These are phyloP conservation scores for Teunomyces pallodes DNA, from an alignment of 805 yeast genomes.

Conservation along the genomic window DNA sequence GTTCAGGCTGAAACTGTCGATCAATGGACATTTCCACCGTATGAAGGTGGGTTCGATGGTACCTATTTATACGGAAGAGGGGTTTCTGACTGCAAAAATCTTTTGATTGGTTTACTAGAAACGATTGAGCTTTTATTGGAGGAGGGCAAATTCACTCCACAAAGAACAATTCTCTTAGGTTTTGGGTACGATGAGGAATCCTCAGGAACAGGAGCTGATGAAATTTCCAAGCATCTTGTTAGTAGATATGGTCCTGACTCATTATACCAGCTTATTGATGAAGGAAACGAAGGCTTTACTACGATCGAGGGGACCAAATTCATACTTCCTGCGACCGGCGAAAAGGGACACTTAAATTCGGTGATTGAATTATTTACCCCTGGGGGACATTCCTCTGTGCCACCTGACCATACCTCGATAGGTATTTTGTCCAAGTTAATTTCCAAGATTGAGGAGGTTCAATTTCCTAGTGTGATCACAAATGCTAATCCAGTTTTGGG, in stretches of 20 bases:
- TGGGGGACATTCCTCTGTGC: conserved; percentile 53
- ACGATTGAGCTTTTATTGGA: conserved; percentile 31
- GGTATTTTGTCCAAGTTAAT: conserved; percentile 46
- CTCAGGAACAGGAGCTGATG: conserved; percentile 38
- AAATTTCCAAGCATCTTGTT: conserved; percentile 32
- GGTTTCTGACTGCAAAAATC: conserved; percentile 38
- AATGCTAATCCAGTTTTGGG: conserved; percentile 43
- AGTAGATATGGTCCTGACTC: conserved; percentile 42
- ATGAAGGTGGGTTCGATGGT: conserved; percentile 34
- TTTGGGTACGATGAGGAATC: conserved; percentile 55
- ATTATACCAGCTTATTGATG: conserved; percentile 45
- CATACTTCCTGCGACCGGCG: conserved; percentile 47
- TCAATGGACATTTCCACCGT: conserved; percentile 40
- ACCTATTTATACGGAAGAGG: conserved; percentile 36
- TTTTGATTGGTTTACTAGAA: conserved; percentile 42
- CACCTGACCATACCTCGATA: conserved; percentile 48
- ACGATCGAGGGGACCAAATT: conserved; percentile 35
- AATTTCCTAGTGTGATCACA: conserved; percentile 36
- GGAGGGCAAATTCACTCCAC: conserved; percentile 35
- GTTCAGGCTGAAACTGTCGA: conserved; percentile 36
- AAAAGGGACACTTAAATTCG: conserved; percentile 46
- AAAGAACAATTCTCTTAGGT: conserved; percentile 43
- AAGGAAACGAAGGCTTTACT: conserved; percentile 25
- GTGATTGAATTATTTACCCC: conserved; percentile 41
- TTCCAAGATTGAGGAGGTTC: conserved; percentile 35